Conservation (phyloP, 2,329 filamentous ascomycete genomes). For the Tolypocladium paradoxum region DNA sequence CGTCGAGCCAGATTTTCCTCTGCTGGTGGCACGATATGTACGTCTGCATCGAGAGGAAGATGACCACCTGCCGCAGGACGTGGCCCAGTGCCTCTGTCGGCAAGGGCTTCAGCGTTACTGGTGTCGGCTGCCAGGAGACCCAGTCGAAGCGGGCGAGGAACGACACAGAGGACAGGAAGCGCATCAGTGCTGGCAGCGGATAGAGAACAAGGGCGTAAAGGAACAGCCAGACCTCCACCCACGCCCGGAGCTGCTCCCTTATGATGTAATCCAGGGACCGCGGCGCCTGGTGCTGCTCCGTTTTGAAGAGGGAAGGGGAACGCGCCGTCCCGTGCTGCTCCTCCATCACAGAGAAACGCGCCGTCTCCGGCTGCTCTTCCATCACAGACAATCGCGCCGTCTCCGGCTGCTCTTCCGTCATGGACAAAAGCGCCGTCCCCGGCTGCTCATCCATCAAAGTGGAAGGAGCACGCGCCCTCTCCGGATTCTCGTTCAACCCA, state of each 20-base stretch:
- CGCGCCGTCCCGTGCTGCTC: neutral
- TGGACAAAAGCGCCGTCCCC: neutral
- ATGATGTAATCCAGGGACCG: neutral
- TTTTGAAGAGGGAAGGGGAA: neutral
- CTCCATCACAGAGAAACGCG: neutral
- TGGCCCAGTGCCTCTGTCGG: neutral
- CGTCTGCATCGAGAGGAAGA: slow-evolving; percentile 7
- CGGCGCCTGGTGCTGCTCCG: neutral
- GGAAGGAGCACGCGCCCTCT: too few species aligned
- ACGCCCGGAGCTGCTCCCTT: neutral
- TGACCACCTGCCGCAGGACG: slow-evolving; percentile 2
- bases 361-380: neutral
- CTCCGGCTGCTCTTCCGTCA: neutral
- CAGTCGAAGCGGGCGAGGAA: neutral
- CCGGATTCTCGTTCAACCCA: too few species aligned
- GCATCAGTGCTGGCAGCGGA: neutral
- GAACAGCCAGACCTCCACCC: neutral
- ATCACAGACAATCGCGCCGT: too few species aligned
- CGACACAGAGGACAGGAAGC: neutral
- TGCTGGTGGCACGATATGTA: slow-evolving; percentile 12
- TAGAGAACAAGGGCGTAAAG: neutral
- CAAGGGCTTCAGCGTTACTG: neutral
- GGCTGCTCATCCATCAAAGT: neutral
- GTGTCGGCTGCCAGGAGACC: neutral
- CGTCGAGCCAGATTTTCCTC: slow-evolving; percentile 17